These are phyloP conservation scores for Paracamarosporium sp. DNA, from an alignment of 2,329 filamentous ascomycete species.

Conservation along the genomic window DNA sequence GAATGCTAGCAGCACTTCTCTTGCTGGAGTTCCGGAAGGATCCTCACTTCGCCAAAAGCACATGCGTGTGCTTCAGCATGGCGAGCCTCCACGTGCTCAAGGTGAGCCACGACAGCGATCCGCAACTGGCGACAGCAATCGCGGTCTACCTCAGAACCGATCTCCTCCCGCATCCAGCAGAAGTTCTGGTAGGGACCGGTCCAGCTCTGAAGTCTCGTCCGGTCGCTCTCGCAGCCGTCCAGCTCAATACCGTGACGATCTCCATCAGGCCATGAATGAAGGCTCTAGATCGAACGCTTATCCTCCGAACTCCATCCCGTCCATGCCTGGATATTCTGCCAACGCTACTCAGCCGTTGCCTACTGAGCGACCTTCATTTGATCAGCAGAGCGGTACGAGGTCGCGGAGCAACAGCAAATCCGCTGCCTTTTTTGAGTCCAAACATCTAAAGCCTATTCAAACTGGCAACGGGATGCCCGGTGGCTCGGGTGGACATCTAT, in stretches of 20 bases:
- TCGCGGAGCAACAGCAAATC: conserved; percentile 47
- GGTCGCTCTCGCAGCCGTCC: conserved; percentile 62
- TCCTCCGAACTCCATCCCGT: conserved; percentile 40
- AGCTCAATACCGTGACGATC: conserved; percentile 58
- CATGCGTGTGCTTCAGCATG: conserved; percentile 39
- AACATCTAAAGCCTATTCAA: conserved; percentile 46
- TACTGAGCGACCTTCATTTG: conserved; percentile 32
- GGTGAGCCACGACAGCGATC: conserved; percentile 38
- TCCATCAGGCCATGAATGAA: conserved; percentile 58
- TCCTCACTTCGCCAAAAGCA: conserved; percentile 36
- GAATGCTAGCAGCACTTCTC: conserved; percentile 46
- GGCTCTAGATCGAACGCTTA: conserved; percentile 43
- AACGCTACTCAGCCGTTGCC: conserved; percentile 36
- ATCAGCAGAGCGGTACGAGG: conserved; percentile 34
- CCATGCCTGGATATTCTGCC: conserved; percentile 42
- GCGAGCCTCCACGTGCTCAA: conserved; percentile 41
- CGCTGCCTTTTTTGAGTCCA: conserved; percentile 43
- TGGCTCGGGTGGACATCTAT: conserved; percentile 30
- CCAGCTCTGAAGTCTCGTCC: conserved; percentile 60
- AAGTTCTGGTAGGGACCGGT: conserved; percentile 57
- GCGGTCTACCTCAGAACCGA: conserved; percentile 33
- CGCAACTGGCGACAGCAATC: conserved; percentile 43
- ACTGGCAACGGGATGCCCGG: conserved; percentile 31
- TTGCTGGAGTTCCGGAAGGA: conserved; percentile 38
- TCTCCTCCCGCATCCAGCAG: conserved; percentile 50